Base-by-base conservation (phyloP, 2,329 filamentous ascomycete genomes). In the Metarhizium rileyi region DNA sequence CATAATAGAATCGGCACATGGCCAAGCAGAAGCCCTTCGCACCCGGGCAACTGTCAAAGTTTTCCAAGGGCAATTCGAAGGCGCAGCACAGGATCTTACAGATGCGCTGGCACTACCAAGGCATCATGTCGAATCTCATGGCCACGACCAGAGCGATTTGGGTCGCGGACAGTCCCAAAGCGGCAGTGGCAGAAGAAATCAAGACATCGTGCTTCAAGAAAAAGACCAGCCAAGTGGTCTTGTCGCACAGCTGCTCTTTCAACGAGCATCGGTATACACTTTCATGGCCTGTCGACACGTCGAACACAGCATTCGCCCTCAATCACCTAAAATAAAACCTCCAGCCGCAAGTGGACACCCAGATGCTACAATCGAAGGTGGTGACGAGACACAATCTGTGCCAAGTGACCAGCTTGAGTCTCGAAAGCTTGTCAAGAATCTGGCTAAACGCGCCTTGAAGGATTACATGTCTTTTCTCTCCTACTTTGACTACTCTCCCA, bases 401-500 rank as follows among this genome's bases (percentile, higher is more conserved):
- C 44, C 50, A 22, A 47, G 33, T 16, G 51, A 52, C 38, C 61
- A 61, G 36, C 47, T 47, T 16, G 64, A 66, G 12, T 50, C 55
- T 7, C 77, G 84, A 42, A 89, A 86, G 63, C 68, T 77, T 25
- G 83, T 91, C 56, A 86, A 87, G 57, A 74, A 76, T 1, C 83
- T 85, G 65, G 87, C 87, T 3, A 90, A 87, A 65, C 78, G 83
- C 49, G 87, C 87, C 1, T 67, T 93, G 22, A 77, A 83, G 52
- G 87, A 93, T 66, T 90, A 86, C 61, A 71, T 83, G 57, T 72
- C 77, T 22, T 93, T 87, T 61, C 70, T 94, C 36, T 80, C 81
- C 1, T 73, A 82, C 52, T 83, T 93, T 54, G 85, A 93, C 59
- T 93, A 93, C 66, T 86, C 87, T 0, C 86, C 87, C 0, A 78